Percentiles rank a stretch among this genome's conserved stretches.
Evolutionary conservation across 768 basidiomycete species (phyloP).

Genomic region (Pisolithus sp.): DNA sequence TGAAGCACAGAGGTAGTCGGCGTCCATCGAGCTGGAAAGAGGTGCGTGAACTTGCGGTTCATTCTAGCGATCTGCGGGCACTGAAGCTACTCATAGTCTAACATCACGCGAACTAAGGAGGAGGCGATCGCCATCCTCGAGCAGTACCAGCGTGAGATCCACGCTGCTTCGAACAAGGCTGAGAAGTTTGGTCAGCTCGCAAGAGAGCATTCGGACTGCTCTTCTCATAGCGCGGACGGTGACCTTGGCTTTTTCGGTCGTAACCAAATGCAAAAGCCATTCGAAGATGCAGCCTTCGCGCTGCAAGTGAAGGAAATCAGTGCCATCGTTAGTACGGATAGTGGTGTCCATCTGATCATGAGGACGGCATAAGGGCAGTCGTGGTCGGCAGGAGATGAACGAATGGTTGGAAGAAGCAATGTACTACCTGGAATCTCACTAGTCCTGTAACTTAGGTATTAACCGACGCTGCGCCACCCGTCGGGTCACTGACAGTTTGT

Average conservation of each 20-base stretch:
- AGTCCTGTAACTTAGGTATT: too few relatives aligned
- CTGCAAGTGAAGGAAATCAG: slow-evolving; percentile 73
- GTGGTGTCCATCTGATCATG: slow-evolving; percentile 91
- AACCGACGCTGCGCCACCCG: too few relatives aligned
- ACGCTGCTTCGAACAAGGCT: slow-evolving; percentile 31
- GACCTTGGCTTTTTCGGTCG: slow-evolving; percentile 84
- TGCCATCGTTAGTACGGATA: slow-evolving; percentile 81
- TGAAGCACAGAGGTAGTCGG: slow-evolving; percentile 82
- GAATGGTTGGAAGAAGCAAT: not conserved
- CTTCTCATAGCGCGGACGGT: slow-evolving; percentile 73
- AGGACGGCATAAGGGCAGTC: slow-evolving; percentile 56
- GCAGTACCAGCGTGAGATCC: slow-evolving; percentile 57
- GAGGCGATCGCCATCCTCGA: slow-evolving; percentile 82
- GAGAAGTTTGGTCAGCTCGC: slow-evolving; percentile 78
- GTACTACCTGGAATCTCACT: not conserved
- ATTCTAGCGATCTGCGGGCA: not conserved
- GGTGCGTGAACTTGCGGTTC: slow-evolving; percentile 35
- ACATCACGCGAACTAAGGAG: slow-evolving; percentile 81
- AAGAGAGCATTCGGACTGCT: slow-evolving; percentile 76
- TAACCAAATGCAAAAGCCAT: slow-evolving; percentile 96
- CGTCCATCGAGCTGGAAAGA: slow-evolving; percentile 82
- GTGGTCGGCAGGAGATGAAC: slow-evolving; percentile 16
- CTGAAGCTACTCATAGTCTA: slow-evolving; percentile 34
- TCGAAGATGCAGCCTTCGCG: slow-evolving; percentile 81
- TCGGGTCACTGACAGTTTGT: too few relatives aligned